These are phyloP conservation scores for Plasmodium inui DNA, from an alignment of 169 alveolate genomes.

Conservation along the genomic window DNA sequence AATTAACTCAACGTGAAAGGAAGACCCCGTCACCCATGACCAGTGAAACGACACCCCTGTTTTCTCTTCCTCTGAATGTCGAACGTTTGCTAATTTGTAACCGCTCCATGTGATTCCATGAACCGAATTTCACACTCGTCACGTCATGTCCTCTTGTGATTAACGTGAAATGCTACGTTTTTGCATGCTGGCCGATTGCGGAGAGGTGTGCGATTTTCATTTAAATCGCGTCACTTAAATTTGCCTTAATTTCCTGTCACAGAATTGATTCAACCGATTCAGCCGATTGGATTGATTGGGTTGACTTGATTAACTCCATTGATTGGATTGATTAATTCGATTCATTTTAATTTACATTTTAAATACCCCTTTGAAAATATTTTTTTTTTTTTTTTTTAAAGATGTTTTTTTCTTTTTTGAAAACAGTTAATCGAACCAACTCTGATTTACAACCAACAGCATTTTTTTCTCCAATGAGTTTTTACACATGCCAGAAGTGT, in stretches of 20 bases:
- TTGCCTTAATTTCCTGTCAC: not conserved
- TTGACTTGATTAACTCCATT: not conserved
- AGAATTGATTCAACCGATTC: not conserved
- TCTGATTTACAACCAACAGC: not conserved
- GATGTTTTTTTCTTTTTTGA: not conserved
- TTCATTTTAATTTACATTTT: not conserved
- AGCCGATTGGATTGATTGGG: not conserved
- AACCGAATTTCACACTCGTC: not conserved
- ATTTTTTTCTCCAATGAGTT: not conserved
- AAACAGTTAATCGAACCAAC: not conserved
- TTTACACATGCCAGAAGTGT: not conserved
- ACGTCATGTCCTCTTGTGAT: not conserved
- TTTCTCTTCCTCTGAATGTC: not conserved
- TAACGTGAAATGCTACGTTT: not conserved
- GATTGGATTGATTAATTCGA: not conserved
- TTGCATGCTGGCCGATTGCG: not conserved
- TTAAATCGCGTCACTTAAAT: not conserved
- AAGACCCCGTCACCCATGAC: not conserved
- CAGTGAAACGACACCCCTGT: not conserved
- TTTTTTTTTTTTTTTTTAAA: not conserved
- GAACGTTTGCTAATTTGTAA: conserved; percentile 4
- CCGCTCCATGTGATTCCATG: conserved; percentile 3
- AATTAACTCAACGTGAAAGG: not conserved
- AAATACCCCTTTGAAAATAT: not conserved
- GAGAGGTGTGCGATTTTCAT: not conserved